Conservation (phyloP, 768 basidiomycete species). For the Rhodotorula graminis region DNA sequence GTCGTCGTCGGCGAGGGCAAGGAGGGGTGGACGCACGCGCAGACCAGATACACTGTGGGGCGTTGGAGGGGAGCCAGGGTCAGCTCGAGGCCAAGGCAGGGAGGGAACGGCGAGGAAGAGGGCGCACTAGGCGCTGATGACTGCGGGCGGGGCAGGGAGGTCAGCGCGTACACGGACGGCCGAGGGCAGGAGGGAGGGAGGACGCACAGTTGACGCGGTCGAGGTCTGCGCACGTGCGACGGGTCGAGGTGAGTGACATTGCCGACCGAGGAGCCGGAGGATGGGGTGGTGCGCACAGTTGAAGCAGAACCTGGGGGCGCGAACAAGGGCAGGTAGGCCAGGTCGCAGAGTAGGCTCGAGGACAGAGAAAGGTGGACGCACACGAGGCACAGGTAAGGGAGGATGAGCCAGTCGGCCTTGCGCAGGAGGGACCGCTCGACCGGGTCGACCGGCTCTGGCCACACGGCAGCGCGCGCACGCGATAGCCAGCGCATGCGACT, state of each 20-base stretch:
- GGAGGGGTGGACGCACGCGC: not conserved
- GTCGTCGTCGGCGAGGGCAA: not conserved
- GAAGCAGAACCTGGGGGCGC: slow-evolving; percentile 61
- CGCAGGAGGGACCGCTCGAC: slow-evolving; percentile 44
- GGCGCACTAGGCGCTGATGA: slow-evolving; percentile 57
- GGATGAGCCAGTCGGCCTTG: slow-evolving; percentile 63
- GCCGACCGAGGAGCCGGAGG: too few relatives aligned
- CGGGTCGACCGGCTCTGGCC: not conserved
- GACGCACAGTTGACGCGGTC: slow-evolving; percentile 15
- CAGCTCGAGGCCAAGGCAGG: fast-evolving
- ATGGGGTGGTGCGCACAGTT: slow-evolving; percentile 53
- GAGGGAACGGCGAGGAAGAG: not conserved
- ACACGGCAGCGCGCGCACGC: not conserved
- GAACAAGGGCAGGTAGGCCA: not conserved
- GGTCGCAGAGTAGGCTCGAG: slow-evolving; percentile 41
- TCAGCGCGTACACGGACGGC: too few relatives aligned
- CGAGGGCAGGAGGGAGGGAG: slow-evolving; percentile 6
- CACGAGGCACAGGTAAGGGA: slow-evolving; percentile 63
- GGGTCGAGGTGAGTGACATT: not conserved
- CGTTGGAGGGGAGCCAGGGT: not conserved
- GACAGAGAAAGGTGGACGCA: not conserved
- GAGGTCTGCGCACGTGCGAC: slow-evolving; percentile 1
- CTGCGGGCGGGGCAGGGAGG: not conserved
- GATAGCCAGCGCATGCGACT: not conserved
- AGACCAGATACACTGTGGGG: not conserved